phyloP scores from a whole-genome alignment of 2,329 filamentous ascomycete species.

The Orbilia quercus region DNA sequence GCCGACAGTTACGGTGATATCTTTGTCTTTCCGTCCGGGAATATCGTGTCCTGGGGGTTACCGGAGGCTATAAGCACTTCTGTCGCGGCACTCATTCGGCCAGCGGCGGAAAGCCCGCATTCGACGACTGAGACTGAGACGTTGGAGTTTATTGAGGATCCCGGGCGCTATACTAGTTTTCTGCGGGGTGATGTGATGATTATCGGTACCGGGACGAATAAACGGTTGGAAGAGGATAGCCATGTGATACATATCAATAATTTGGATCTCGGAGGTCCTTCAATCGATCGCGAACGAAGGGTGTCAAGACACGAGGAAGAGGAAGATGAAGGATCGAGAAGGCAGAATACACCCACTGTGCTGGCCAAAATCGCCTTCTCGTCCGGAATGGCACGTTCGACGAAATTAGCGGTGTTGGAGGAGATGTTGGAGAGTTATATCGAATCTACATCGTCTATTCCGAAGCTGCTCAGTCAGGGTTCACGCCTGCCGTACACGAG shows the following conservation, averaged over 20 bases:
- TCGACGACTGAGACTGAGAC: constrained; percentile 82
- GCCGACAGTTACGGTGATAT: constrained; percentile 79
- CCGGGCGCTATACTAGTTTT: constrained; percentile 75
- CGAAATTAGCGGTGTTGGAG: constrained; percentile 92
- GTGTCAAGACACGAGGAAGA: constrained; percentile 7
- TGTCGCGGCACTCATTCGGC: constrained; percentile 77
- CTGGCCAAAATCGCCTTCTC: constrained; percentile 97
- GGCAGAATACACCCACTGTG: constrained; percentile 70
- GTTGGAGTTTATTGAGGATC: constrained; percentile 84
- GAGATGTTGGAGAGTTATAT: constrained; percentile 84
- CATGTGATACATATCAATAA: constrained; percentile 46
- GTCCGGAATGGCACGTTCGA: constrained; percentile 88
- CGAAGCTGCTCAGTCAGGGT: constrained; percentile 76
- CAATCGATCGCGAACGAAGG: constrained; percentile 18
- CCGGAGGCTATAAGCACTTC: constrained; percentile 77
- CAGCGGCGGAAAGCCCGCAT: constrained; percentile 80
- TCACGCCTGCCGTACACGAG: constrained; percentile 63
- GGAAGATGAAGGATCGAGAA: constrained; percentile 58
- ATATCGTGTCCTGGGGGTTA: constrained; percentile 90
- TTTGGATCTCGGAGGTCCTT: constrained; percentile 14
- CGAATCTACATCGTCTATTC: constrained; percentile 83
- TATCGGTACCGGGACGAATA: constrained; percentile 83
- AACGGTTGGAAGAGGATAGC: constrained; percentile 60
- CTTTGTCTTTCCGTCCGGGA: constrained; percentile 95
- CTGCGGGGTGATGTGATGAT: constrained; percentile 90